Percentiles rank a stretch among this genome's conserved stretches.
phyloP scores from a whole-genome alignment of 2,329 filamentous ascomycete genomes.

The Xylaria polymorpha region DNA sequence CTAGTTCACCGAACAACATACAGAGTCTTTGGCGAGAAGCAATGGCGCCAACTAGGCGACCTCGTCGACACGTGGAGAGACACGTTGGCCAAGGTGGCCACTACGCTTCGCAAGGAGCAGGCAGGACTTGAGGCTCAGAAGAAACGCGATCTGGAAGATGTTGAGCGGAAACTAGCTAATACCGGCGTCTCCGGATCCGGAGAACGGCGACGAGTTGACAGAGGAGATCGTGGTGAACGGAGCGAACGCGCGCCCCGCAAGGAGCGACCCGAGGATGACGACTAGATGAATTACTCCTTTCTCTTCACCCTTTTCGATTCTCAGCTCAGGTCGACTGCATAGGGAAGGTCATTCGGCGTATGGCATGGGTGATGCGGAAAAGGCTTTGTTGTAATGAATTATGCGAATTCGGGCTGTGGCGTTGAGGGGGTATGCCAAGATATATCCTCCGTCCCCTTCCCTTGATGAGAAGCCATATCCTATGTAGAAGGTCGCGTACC shows the following conservation, averaged over 20 bases:
- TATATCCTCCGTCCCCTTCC: constrained; percentile 23
- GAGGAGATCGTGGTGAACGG: constrained; percentile 45
- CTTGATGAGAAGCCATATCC: constrained; percentile 28
- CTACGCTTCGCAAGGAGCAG: constrained; percentile 83
- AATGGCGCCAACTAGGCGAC: constrained; percentile 94
- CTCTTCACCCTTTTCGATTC: constrained; percentile 42
- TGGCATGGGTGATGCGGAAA: constrained; percentile 47
- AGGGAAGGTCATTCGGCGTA: constrained; percentile 46
- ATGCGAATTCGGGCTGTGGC: constrained; percentile 35
- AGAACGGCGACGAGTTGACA: constrained; percentile 47
- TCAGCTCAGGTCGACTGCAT: constrained; percentile 44
- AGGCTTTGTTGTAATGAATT: constrained; percentile 43
- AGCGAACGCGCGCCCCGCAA: constrained; percentile 52
- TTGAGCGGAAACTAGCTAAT: constrained; percentile 72
- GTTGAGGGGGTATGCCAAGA: constrained; percentile 27
- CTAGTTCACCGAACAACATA: constrained; percentile 96
- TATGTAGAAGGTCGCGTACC: constrained; percentile 34
- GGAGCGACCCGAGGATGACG: constrained; percentile 67
- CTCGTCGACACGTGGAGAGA: constrained; percentile 91
- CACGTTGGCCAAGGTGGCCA: constrained; percentile 81
- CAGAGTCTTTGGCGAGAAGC: constrained; percentile 96
- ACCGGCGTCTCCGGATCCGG: constrained; percentile 53
- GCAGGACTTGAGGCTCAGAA: constrained; percentile 79
- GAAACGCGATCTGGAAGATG: constrained; percentile 79
- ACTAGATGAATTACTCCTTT: constrained; percentile 54